Evolutionary conservation across 2,329 filamentous ascomycete genomes (phyloP).

Genomic region (Sporothrix dimorphospora): DNA sequence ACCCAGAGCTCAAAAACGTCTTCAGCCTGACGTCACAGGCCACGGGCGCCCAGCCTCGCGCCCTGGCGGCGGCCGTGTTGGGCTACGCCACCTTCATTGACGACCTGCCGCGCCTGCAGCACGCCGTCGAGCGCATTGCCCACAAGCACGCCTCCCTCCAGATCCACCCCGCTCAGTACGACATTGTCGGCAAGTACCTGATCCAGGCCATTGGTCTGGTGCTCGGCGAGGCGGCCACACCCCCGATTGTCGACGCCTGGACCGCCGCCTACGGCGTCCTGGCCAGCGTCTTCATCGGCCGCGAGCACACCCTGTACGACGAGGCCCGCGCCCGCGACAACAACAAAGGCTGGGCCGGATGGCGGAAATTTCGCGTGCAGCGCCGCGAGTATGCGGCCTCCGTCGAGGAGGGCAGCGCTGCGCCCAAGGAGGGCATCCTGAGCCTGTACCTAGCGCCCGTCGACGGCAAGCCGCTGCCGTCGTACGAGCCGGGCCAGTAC

Average conservation of each 20-base stretch:
- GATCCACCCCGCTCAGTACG: constrained; percentile 70
- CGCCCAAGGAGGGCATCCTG: constrained; percentile 52
- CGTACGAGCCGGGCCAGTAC: constrained; percentile 73
- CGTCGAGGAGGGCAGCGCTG: constrained; percentile 43
- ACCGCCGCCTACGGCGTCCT: constrained; percentile 70
- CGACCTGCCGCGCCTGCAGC: constrained; percentile 62
- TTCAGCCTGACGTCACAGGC: constrained; percentile 73
- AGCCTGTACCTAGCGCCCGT: constrained; percentile 72
- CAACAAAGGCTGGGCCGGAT: constrained; percentile 49
- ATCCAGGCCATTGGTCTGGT: constrained; percentile 69
- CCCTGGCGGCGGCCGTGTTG: constrained; percentile 69
- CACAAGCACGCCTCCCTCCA: constrained; percentile 77
- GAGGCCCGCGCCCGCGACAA: constrained; percentile 40
- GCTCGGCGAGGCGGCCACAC: constrained; percentile 68
- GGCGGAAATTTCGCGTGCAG: constrained; percentile 59
- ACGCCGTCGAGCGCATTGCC: constrained; percentile 68
- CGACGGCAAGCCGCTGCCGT: constrained; percentile 60
- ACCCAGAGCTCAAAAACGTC: constrained; percentile 68
- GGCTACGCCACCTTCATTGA: constrained; percentile 76
- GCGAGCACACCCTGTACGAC: constrained; percentile 64
- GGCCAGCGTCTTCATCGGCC: constrained; percentile 69
- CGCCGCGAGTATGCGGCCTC: constrained; percentile 60
- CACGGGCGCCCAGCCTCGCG: constrained; percentile 69
- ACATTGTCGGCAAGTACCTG: constrained; percentile 69
- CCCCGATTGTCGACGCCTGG: constrained; percentile 71